Evolutionary conservation across 1,284 basidiomycete genomes (phyloP).

Genomic region (Marasmius oreades): DNA sequence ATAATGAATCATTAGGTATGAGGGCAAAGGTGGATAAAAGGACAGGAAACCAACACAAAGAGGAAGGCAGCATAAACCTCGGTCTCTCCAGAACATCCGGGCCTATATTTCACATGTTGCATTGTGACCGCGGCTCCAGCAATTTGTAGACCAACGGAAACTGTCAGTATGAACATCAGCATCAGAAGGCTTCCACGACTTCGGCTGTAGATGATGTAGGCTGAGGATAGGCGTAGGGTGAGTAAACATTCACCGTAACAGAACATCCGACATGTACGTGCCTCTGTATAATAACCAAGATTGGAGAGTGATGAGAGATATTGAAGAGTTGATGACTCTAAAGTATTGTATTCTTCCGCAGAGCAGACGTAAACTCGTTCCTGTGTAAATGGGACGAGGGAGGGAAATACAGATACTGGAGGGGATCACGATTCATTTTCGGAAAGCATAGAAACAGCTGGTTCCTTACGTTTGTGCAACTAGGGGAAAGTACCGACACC

Average conservation of each 20-base stretch:
- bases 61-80: not conserved
- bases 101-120: not conserved
- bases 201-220: not conserved
- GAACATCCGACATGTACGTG: not conserved
- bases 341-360: not conserved
- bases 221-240: not conserved
- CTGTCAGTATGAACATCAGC: not conserved
- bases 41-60: not conserved
- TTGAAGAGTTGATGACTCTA: not conserved
- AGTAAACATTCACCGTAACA: too few species aligned
- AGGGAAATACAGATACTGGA: not conserved
- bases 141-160: not conserved
- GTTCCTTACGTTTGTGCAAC: not conserved
- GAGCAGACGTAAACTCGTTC: not conserved
- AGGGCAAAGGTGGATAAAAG: not conserved
- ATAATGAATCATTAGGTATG: not conserved
- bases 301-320: not conserved
- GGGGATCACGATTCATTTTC: too few species aligned
- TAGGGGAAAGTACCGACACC: slow-evolving; percentile 1
- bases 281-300: not conserved
- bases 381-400: not conserved
- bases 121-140: not conserved
- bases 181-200: not conserved
- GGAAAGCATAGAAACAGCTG: not conserved
- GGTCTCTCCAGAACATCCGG: not conserved